A percentile compares a stretch with the other conserved stretches of the same genome.
phyloP scores from a whole-genome alignment of 768 basidiomycete genomes.

The Suillus alpinus region DNA sequence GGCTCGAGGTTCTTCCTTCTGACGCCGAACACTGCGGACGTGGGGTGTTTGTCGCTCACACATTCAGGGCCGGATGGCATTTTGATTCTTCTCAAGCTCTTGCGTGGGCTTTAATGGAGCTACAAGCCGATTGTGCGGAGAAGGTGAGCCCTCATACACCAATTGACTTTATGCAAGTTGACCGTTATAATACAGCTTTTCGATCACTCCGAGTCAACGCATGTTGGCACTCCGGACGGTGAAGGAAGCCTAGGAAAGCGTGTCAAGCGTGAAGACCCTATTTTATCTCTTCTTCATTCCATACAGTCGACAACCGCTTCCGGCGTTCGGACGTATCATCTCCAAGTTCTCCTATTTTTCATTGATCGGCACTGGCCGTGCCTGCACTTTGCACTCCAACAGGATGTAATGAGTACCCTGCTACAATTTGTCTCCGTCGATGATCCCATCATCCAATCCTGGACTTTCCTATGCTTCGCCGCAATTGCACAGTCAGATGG shows the following conservation, averaged over 20 bases:
- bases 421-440: constrained; percentile 61
- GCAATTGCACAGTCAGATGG: constrained; percentile 59
- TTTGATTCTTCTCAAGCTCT: constrained; percentile 70
- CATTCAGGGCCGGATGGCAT: constrained; percentile 71
- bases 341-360: constrained; percentile 85
- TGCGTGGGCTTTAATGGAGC: constrained; percentile 74
- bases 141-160: constrained; percentile 43
- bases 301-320: constrained; percentile 36
- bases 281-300: constrained; percentile 50
- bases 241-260: constrained; percentile 45
- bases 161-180: constrained; percentile 2
- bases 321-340: constrained; percentile 43
- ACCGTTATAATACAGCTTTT: constrained; percentile 47
- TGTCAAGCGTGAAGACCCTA: constrained; percentile 54
- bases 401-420: constrained; percentile 53
- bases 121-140: constrained; percentile 75
- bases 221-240: constrained; percentile 34
- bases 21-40: constrained; percentile 13
- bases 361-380: constrained; percentile 73
- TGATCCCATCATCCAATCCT: constrained; percentile 69
- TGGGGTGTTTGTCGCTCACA: constrained; percentile 55
- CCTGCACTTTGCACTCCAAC: constrained; percentile 58
- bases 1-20: constrained; percentile 44
- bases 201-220: constrained; percentile 55
- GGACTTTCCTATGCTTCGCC: constrained; percentile 81